Evolutionary conservation across 352 stramenopile species (phyloP), one percentile per base, ranked within the genome.

Genomic region (Globisporangium orthogonon): DNA sequence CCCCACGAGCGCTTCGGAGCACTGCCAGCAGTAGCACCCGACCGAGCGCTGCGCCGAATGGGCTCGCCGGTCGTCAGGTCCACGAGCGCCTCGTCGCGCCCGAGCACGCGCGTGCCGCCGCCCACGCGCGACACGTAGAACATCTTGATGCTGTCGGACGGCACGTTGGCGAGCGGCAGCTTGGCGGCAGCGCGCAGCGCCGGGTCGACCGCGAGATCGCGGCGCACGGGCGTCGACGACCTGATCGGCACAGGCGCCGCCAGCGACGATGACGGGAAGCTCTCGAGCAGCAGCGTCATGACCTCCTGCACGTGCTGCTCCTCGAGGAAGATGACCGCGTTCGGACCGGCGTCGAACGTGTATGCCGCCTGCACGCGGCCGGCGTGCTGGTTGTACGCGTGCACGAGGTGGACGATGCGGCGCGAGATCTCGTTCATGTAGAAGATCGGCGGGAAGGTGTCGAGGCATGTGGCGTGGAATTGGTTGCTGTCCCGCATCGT

Each of bases 311-410:
- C 73, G 56, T 95, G 61, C 52, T 86, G 55, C 46, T 86, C 65
- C 58, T 94, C 73, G n/a, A 86, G 56, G 65, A 95, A 97, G 35
- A 97, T 67, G n/a, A 99, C 96, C 18, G 97, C 96, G 76, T 99
- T 99, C 39, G 97, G 96, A 54, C 97, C 97, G 28, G 97, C 97
- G 80, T 99, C 97, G 71, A 99, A 99, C 10, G 97, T 99, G 79
- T 99, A 99, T 17, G 96, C 96, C 44, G 88, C 93, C 30, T 89
- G 76, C 49, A 98, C 66, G 7, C 61, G 43, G 13, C 76, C 71
- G 28, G 66, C 61, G 11, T 76, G 66, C 29, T 79, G 67, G 74
- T 99, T 99, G 74, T 98, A 98, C 49, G 71, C 78, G 75, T 99
- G 94, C 35, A 99, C 83, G 11, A 98, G 61, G 43, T 70, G 53